Evolutionary conservation across 768 basidiomycete genomes (phyloP).

Genomic region (Pilatotrama ljubarskyi): DNA sequence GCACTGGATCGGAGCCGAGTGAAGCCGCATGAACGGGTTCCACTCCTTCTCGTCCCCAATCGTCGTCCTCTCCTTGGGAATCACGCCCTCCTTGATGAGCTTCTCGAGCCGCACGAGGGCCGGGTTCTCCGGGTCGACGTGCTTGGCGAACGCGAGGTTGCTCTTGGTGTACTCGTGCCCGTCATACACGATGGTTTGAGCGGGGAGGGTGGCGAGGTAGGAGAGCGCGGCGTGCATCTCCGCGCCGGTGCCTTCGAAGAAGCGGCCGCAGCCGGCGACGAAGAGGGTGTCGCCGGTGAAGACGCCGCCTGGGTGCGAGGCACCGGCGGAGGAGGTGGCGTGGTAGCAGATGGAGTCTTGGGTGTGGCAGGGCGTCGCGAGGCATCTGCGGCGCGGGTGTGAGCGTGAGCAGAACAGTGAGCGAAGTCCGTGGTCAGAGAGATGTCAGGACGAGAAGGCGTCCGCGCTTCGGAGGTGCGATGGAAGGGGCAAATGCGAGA

Average conservation of each 20-base stretch:
- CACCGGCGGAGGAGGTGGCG: slow-evolving; percentile 46
- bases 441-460: neutral
- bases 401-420: neutral
- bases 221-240: slow-evolving; percentile 80
- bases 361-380: slow-evolving; percentile 92
- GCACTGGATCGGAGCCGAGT: slow-evolving; percentile 62
- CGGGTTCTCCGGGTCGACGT: slow-evolving; percentile 62
- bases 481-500: no score
- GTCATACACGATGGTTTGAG: slow-evolving; percentile 78
- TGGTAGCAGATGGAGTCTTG: slow-evolving; percentile 95
- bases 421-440: neutral
- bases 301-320: slow-evolving; percentile 65
- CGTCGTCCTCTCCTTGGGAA: slow-evolving; percentile 81
- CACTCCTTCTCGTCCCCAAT: slow-evolving; percentile 92
- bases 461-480: no score
- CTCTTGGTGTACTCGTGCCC: slow-evolving; percentile 91
- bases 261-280: slow-evolving; percentile 85
- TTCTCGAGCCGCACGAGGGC: slow-evolving; percentile 59
- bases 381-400: slow-evolving; percentile 48
- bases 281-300: slow-evolving; percentile 97
- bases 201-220: slow-evolving; percentile 73
- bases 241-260: slow-evolving; percentile 83
- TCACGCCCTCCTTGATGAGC: slow-evolving; percentile 55
- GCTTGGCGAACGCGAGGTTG: slow-evolving; percentile 69
- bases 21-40: slow-evolving; percentile 93